A percentile compares a stretch with the other conserved stretches of the same genome.
phyloP scores from a whole-genome alignment of 1,139 yeast species.

The Blastobotrys capitulatus region DNA sequence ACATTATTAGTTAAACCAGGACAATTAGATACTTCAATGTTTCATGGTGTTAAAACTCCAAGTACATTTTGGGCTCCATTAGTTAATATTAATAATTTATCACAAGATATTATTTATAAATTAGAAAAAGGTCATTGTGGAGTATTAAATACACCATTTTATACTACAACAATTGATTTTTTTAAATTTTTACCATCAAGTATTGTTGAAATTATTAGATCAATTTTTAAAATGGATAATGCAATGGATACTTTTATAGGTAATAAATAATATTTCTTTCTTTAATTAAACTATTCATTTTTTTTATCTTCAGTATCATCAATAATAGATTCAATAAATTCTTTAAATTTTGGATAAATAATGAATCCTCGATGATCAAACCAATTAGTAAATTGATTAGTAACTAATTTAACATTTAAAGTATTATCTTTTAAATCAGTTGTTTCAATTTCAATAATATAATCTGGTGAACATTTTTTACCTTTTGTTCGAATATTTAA shows the following conservation, averaged over 20 bases:
- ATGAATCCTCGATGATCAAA: conserved; percentile 28
- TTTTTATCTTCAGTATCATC: conserved; percentile 5
- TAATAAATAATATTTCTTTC: neutral
- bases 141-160: conserved; percentile 63
- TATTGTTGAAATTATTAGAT: conserved; percentile 48
- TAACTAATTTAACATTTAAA: conserved; percentile 7
- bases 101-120: conserved; percentile 48
- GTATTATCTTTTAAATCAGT: conserved; percentile 27
- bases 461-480: conserved; percentile 42
- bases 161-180: conserved; percentile 62
- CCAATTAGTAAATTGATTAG: conserved; percentile 23
- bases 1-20: conserved; percentile 80
- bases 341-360: conserved; percentile 22
- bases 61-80: conserved; percentile 70
- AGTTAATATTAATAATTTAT: conserved; percentile 58
- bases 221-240: conserved; percentile 56
- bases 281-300: neutral
- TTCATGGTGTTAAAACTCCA: conserved; percentile 64
- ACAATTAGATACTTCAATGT: conserved; percentile 66
- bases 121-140: conserved; percentile 59
- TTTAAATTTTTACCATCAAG: conserved; percentile 72
- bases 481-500: conserved; percentile 29
- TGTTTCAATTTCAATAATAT: conserved; percentile 35
- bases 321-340: conserved; percentile 13
- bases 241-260: conserved; percentile 20